Conservation (phyloP, 257 asterid species). For the Cordia subcordata region DNA sequence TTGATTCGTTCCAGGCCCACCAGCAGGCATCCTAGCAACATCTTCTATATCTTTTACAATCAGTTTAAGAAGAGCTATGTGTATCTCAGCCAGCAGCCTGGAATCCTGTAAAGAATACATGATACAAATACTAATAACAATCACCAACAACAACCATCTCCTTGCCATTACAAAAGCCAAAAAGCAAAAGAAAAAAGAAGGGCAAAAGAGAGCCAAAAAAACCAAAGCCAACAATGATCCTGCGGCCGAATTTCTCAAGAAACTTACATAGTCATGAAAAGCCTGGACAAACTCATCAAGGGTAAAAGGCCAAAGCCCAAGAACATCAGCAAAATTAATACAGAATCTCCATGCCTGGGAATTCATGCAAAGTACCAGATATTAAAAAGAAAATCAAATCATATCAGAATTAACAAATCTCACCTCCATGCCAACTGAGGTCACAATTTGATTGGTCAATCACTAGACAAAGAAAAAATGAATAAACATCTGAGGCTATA, state of each 20-base stretch:
- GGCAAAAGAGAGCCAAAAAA: neutral
- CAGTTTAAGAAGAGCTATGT: constrained; percentile 65
- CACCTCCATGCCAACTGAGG: neutral
- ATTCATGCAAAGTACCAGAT: constrained; percentile 11
- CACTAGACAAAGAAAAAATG: no score
- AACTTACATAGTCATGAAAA: constrained; percentile 82
- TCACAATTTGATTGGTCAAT: neutral
- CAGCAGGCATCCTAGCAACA: constrained; percentile 86
- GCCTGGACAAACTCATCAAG: constrained; percentile 94
- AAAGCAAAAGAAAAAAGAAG: neutral
- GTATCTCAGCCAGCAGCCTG: constrained; percentile 85
- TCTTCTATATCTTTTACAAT: constrained; percentile 94
- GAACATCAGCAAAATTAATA: constrained; percentile 87
- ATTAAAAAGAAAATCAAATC: neutral
- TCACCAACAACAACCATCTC: neutral
- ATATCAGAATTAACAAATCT: neutral
- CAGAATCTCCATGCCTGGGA: constrained; percentile 96
- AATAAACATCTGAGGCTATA: no score
- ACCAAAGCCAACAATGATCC: neutral
- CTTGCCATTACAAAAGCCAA: neutral
- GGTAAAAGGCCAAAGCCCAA: constrained; percentile 97
- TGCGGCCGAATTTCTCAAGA: neutral
- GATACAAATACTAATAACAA: constrained; percentile 9
- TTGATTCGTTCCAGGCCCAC: constrained; percentile 99
- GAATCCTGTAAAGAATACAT: constrained; percentile 58